Conservation (phyloP, 805 yeast genomes). For the Suhomyces pyralidae region DNA sequence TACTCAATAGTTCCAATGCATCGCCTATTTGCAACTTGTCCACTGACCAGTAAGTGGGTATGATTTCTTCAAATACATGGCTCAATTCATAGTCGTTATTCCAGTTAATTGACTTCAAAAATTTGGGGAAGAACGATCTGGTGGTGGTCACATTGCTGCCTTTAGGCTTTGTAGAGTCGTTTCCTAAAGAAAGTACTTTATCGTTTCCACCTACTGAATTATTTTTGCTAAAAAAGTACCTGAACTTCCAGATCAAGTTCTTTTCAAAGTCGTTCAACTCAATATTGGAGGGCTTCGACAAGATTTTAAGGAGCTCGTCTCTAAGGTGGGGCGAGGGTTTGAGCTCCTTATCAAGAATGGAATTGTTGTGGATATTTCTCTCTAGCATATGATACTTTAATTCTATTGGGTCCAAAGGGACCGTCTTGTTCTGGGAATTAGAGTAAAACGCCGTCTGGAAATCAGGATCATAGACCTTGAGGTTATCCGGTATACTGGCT, state of each 20-base stretch:
- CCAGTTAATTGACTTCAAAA: constrained; percentile 86
- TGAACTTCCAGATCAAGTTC: constrained; percentile 84
- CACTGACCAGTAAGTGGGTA: constrained; percentile 57
- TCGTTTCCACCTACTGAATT: constrained; percentile 42
- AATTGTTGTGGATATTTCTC: constrained; percentile 69
- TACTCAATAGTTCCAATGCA: constrained; percentile 81
- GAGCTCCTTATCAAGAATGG: constrained; percentile 75
- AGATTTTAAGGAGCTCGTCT: constrained; percentile 65
- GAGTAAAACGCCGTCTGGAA: constrained; percentile 16
- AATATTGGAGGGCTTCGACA: constrained; percentile 79
- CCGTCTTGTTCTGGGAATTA: constrained; percentile 18
- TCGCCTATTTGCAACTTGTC: constrained; percentile 79
- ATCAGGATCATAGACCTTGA: constrained; percentile 46
- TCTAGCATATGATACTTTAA: constrained; percentile 80
- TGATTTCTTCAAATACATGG: constrained; percentile 68
- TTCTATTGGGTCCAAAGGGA: constrained; percentile 71
- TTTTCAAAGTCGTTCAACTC: constrained; percentile 79
- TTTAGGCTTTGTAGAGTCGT: constrained; percentile 15
- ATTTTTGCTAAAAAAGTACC: constrained; percentile 60
- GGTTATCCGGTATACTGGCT: not conserved
- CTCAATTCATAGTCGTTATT: constrained; percentile 75
- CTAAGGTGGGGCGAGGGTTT: constrained; percentile 85
- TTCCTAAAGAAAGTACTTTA: not conserved
- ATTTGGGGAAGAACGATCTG: constrained; percentile 59
- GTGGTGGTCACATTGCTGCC: constrained; percentile 48